These are phyloP conservation scores for Phytophthora boehmeriae DNA, from an alignment of 352 stramenopile species.

Conservation along the genomic window DNA sequence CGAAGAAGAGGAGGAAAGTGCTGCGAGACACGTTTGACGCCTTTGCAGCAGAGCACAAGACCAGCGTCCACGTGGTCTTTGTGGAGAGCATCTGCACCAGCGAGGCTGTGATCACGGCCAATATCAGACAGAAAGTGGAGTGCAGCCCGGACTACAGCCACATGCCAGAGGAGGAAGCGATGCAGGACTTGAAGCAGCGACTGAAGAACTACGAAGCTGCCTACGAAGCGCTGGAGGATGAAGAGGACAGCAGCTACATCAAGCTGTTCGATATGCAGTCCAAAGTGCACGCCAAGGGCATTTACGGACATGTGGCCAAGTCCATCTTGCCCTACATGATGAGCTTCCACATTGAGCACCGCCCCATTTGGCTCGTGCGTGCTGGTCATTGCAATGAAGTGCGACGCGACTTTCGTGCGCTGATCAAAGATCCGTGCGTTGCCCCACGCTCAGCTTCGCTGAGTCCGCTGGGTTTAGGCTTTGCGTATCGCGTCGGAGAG, in stretches of 20 bases:
- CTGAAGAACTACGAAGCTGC: constrained; percentile 89
- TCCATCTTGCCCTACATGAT: constrained; percentile 93
- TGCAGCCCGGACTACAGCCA: constrained; percentile 84
- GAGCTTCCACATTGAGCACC: constrained; percentile 95
- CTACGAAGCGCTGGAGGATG: constrained; percentile 88
- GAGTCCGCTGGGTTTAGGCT: constrained; percentile 91
- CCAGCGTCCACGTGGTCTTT: constrained; percentile 91
- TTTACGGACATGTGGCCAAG: constrained; percentile 90
- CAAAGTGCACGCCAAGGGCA: constrained; percentile 86
- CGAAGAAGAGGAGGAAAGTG: constrained; percentile 54
- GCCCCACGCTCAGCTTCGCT: constrained; percentile 80
- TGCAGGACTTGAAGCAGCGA: constrained; percentile 80
- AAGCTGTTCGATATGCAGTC: constrained; percentile 91
- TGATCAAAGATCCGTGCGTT: constrained; percentile 77
- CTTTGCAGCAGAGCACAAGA: constrained; percentile 67
- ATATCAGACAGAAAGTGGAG: constrained; percentile 80
- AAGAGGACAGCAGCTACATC: constrained; percentile 89
- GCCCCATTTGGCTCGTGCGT: constrained; percentile 93
- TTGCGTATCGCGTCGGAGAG: constrained; percentile 89
- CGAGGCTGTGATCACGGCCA: constrained; percentile 87
- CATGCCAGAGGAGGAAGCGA: constrained; percentile 71
- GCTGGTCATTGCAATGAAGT: constrained; percentile 88
- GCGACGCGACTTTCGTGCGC: constrained; percentile 61
- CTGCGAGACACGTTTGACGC: constrained; percentile 64
- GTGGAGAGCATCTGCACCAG: constrained; percentile 94